Evolutionary conservation across 257 asterid species (phyloP), one percentile per base, ranked within the genome.

Genomic region (Echites panduratus): DNA sequence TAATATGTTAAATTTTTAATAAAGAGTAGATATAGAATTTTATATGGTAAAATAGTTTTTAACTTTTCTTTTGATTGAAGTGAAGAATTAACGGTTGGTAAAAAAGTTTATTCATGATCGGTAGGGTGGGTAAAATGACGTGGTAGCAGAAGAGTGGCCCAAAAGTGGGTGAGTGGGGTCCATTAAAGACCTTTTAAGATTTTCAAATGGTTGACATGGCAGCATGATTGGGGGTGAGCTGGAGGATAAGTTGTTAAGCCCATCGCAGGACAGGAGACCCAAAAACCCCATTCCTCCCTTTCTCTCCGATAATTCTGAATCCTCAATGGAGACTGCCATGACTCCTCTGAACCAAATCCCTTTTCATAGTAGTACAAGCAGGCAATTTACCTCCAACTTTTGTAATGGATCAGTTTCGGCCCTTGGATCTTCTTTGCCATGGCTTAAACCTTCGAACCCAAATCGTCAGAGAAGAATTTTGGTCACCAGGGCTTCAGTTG

Each of bases 401-500:
- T 50, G 80, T 38, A 73, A 80, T 9, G 81, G 75, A 5, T 84
- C 89, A 0, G 84, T 82, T 78, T 84, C 90, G 40, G 86, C 85
- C 73, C 80, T 84, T 32, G 84, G 85, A 14, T 75, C 82, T 50
- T 74, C 85, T 69, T 77, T 68, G 14, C 80, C 86, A 14, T 58
- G 69, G 71, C 69, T 70, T 27, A 87, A 74, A 69, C 80, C 82
- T 76, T 63, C 85, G 4, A 69, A 62, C 41, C 76, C 72, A 38
- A 14, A 73, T 70, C 85, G 47, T 26, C 83, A 77, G 2, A 73
- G 80, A 61, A 77, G 75, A 70, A 57, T 75, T 59, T 76, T 73
- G 40, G 79, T 78, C 4, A 44, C 80, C 1, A 83, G 82, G 79
- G 95, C 90, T 80, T 92, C 96, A 1, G 76, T 86, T 75, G 83